Base-by-base conservation (phyloP, 345 rosid species). In the Euphorbia lathyris region DNA sequence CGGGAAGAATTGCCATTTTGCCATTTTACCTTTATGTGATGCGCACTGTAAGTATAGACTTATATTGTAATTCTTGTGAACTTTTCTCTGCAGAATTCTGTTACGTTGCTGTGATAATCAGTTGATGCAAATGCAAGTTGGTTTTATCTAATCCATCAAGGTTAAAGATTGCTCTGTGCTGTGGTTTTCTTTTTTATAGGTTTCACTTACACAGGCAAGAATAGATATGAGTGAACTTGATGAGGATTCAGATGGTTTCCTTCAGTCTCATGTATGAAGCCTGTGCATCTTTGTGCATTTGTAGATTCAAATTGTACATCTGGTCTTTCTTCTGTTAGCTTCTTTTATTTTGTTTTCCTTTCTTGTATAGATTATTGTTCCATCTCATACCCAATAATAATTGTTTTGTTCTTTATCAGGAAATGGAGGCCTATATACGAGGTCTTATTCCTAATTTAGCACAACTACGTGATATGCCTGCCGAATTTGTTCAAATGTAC, bases 171-270 rank as follows among this genome's bases (percentile, higher is more conserved):
- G 67, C 40, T 65, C 32, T 60, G 76, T n/a, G 58, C 25, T 22
- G 34, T 73, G 47, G 61, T 59, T 70, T 80, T 72, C n/a, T n/a
- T 80, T 16, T 0, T 51, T 51, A 73, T 82, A 95, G 99, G 99
- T 95, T 76, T 95, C 98, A 17, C 91, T 95, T 76, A 92, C 99
- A 63, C 97, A 92, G 78, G 99, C 99, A 66, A 90, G 98, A 82
- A 95, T 95, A 68, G 98, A 92, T 74, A 95, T 92, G 99, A 95
- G 99, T 75, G 99, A 95, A 82, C 96, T 95, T 61, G 99, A 92
- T 55, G 97, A 95, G 77, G 99, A 92, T 77, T 92, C 98, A 68
- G 99, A 95, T 79, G 99, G 99, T 78, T 95, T 95, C 76, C 98
- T 95, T 77, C 98, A 87, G 68, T 73, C 91, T 80, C 82, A 84